phyloP scores from a whole-genome alignment of 257 asterid genomes.

The Plantago major region DNA sequence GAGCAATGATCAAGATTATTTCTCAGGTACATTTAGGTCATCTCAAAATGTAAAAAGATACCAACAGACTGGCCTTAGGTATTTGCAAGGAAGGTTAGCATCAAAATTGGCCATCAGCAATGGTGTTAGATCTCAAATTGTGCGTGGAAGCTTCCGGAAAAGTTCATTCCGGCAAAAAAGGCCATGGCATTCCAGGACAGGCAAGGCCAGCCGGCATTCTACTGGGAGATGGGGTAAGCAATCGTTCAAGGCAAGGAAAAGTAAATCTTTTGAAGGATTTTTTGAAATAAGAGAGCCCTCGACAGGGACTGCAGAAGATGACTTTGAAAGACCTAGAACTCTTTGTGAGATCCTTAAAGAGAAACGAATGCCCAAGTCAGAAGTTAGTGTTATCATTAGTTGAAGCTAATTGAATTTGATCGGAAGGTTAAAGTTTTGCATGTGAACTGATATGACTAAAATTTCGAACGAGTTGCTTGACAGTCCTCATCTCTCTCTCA shows the following conservation, averaged over 20 bases:
- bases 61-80: not conserved
- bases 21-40: constrained; percentile 1
- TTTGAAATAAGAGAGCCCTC: not conserved
- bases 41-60: constrained; percentile 6
- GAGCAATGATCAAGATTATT: constrained; percentile 13
- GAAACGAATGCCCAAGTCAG: constrained; percentile 10
- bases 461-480: not conserved
- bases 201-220: constrained; percentile 1
- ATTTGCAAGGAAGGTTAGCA: constrained; percentile 8
- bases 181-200: not conserved
- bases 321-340: constrained; percentile 9
- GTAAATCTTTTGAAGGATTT: not conserved
- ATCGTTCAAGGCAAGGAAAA: not conserved
- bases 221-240: not conserved
- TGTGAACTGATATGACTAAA: not conserved
- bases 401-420: not conserved
- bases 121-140: constrained; percentile 1
- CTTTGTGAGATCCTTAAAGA: constrained; percentile 4
- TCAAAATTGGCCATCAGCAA: not conserved
- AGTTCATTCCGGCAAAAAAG: not conserved
- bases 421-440: too few relatives aligned
- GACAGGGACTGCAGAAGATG: constrained; percentile 5
- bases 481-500: not conserved
- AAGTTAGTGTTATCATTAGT: not conserved
- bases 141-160: not conserved